A percentile compares a stretch with the other conserved stretches of the same genome.
Conservation (phyloP, 1,284 basidiomycete species). For the Golubevia sp. region DNA sequence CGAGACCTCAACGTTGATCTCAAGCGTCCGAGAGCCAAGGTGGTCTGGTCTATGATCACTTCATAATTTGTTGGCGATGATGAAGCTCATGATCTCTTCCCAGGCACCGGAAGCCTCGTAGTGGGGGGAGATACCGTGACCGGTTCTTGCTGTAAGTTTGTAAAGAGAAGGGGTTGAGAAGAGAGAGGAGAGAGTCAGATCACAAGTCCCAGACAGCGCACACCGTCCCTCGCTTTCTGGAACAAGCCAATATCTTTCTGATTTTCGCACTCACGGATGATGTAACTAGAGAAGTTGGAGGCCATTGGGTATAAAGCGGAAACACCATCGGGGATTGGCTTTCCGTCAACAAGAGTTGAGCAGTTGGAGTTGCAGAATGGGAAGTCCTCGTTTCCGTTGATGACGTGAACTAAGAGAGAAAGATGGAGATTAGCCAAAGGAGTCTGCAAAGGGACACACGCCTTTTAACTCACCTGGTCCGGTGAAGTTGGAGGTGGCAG, state of each 20-base stretch:
- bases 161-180: slow-evolving; percentile 22
- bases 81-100: slow-evolving; percentile 17
- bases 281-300: slow-evolving; percentile 23
- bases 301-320: slow-evolving; percentile 25
- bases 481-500: slow-evolving; percentile 18
- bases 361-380: slow-evolving; percentile 30
- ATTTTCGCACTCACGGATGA: slow-evolving; percentile 27
- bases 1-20: too few species aligned
- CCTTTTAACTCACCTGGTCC: too few species aligned
- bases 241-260: slow-evolving; percentile 32
- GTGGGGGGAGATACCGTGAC: slow-evolving; percentile 28
- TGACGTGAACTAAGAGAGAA: too few species aligned
- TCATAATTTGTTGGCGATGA: not conserved
- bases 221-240: slow-evolving; percentile 21
- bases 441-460: too few species aligned
- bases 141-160: slow-evolving; percentile 22
- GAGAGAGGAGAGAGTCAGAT: slow-evolving; percentile 21
- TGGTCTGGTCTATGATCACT: too few species aligned
- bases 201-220: slow-evolving; percentile 12
- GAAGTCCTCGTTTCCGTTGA: slow-evolving; percentile 34
- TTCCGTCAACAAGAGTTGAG: slow-evolving; percentile 12
- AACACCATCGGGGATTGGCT: slow-evolving; percentile 9
- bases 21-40: too few species aligned
- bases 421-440: too few species aligned
- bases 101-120: slow-evolving; percentile 17